phyloP scores from a whole-genome alignment of 345 rosid species.

The Jatropha curcas region DNA sequence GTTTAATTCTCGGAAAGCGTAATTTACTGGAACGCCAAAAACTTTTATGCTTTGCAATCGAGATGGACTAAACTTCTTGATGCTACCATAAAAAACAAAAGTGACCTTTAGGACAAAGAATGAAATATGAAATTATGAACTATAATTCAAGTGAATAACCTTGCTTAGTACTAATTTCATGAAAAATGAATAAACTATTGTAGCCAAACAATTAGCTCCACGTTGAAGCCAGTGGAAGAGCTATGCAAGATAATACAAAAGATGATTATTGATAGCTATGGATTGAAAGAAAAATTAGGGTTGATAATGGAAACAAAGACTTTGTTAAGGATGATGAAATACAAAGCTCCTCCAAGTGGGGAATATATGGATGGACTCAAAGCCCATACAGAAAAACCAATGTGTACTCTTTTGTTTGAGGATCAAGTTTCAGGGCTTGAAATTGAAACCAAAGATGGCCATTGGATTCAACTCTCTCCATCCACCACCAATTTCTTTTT shows the following conservation, averaged over 20 bases:
- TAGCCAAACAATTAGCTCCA: neutral
- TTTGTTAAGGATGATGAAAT: constrained; percentile 16
- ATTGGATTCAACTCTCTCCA: constrained; percentile 4
- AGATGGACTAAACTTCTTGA: no score
- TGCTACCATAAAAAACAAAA: no score
- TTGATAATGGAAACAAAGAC: neutral
- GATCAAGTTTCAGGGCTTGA: constrained; percentile 14
- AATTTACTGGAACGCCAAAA: no score
- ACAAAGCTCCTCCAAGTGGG: neutral
- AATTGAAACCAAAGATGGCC: constrained; percentile 16
- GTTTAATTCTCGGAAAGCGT: no score
- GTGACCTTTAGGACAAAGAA: no score
- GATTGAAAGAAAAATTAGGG: neutral
- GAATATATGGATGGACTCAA: neutral
- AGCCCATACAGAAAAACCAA: constrained; percentile 4
- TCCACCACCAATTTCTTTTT: constrained; percentile 1
- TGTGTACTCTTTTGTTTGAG: neutral
- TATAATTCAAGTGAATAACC: no score
- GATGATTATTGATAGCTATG: constrained; percentile 22
- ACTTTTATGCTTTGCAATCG: no score
- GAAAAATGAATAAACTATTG: no score
- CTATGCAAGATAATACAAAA: neutral
- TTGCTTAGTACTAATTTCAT: no score
- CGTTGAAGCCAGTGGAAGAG: constrained; percentile 17
- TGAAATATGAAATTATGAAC: no score